phyloP scores from a whole-genome alignment of 1,139 yeast species.

The Yamadazyma mexicana region DNA sequence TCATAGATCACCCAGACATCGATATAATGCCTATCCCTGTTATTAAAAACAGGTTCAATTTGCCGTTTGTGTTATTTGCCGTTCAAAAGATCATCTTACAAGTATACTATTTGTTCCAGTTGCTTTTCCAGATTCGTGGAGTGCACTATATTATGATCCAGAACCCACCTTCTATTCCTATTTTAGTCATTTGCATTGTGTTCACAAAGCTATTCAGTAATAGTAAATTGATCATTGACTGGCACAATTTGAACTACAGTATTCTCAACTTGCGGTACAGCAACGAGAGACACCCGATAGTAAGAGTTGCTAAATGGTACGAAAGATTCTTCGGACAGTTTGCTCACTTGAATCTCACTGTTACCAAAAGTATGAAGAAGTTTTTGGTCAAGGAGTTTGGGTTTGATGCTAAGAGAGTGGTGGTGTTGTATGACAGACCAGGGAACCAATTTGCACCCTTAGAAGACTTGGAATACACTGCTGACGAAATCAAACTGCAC shows the following conservation, averaged over 20 bases:
- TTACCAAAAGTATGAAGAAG: constrained; percentile 70
- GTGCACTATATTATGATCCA: constrained; percentile 75
- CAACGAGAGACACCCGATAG: constrained; percentile 60
- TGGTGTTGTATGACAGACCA: constrained; percentile 73
- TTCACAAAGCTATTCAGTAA: constrained; percentile 57
- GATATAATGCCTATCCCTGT: constrained; percentile 53
- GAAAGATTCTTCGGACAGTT: constrained; percentile 60
- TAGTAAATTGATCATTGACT: constrained; percentile 75
- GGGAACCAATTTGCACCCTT: constrained; percentile 65
- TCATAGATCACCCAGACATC: constrained; percentile 52
- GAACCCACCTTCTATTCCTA: constrained; percentile 93
- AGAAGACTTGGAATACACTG: constrained; percentile 15
- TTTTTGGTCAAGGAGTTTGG: constrained; percentile 59
- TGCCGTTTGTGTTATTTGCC: constrained; percentile 64
- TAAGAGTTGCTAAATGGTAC: constrained; percentile 54
- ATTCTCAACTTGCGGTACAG: constrained; percentile 69
- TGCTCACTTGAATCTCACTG: constrained; percentile 70
- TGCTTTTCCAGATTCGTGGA: constrained; percentile 59
- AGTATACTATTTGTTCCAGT: constrained; percentile 39
- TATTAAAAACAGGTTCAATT: constrained; percentile 37
- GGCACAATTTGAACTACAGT: constrained; percentile 94
- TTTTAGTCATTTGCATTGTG: constrained; percentile 61
- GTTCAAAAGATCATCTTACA: constrained; percentile 60
- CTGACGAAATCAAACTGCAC: constrained; percentile 36
- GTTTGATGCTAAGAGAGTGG: constrained; percentile 31